A percentile compares a stretch with the other conserved stretches of the same genome.
These are phyloP conservation scores for Rugosomyces carneus DNA, from an alignment of 1,284 basidiomycete species.

Conservation along the genomic window DNA sequence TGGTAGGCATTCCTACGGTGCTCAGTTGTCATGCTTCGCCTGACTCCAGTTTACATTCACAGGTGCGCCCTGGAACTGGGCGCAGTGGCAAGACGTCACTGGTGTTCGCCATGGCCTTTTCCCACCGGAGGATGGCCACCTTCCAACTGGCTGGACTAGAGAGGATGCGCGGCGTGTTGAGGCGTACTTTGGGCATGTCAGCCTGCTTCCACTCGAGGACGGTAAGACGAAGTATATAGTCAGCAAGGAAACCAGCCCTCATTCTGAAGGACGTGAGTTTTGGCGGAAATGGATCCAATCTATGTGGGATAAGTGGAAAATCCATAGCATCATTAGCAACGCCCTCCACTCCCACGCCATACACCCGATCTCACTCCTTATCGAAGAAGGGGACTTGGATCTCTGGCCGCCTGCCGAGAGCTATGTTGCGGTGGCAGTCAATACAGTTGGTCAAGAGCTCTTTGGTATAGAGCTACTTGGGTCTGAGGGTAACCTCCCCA, in stretches of 20 bases:
- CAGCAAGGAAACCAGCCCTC: not conserved
- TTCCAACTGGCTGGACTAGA: slow-evolving; percentile 16
- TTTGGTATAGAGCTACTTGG: slow-evolving; percentile 9
- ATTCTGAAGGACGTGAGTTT: slow-evolving; percentile 17
- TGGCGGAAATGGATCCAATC: slow-evolving; percentile 16
- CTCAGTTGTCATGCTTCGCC: no score
- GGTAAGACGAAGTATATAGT: slow-evolving; percentile 17
- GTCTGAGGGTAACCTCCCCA: not conserved
- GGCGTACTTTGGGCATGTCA: slow-evolving; percentile 16
- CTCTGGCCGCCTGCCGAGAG: slow-evolving; percentile 15
- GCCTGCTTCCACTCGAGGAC: slow-evolving; percentile 2
- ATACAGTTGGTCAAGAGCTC: not conserved
- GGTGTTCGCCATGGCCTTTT: slow-evolving; percentile 19
- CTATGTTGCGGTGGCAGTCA: slow-evolving; percentile 10
- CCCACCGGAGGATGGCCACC: slow-evolving; percentile 13
- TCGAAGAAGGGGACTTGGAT: not conserved
- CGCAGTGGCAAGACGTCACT: slow-evolving; percentile 18
- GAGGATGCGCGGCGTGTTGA: slow-evolving; percentile 10
- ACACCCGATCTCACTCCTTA: slow-evolving; percentile 16
- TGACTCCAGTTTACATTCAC: not conserved
- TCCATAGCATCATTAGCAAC: slow-evolving; percentile 19
- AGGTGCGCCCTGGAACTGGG: slow-evolving; percentile 19
- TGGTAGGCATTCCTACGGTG: no score
- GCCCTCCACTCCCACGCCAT: slow-evolving; percentile 12
- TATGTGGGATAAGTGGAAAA: slow-evolving; percentile 15